These are phyloP conservation scores for Ascochyta lentis DNA, from an alignment of 2,329 filamentous ascomycete species.

Conservation along the genomic window DNA sequence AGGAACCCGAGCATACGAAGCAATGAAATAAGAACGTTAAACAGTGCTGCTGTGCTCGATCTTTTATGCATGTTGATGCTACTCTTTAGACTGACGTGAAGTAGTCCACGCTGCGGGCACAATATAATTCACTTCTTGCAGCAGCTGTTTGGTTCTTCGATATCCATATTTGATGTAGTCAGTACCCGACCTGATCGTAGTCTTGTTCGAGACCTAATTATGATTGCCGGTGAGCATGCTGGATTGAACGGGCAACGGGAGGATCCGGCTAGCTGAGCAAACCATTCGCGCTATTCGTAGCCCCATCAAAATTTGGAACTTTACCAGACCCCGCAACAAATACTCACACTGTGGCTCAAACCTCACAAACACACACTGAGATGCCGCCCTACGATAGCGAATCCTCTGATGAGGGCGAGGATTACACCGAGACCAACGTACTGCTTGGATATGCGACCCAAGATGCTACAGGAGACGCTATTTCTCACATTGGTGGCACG, in stretches of 20 bases:
- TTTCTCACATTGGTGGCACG: conserved; percentile 85
- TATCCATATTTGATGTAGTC: too few species aligned
- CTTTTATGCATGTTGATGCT: too few species aligned
- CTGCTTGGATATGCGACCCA: conserved; percentile 87
- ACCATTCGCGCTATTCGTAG: background rate
- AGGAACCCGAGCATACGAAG: conserved; percentile 9
- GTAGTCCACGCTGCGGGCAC: background rate
- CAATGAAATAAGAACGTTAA: conserved; percentile 5
- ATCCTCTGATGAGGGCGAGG: conserved; percentile 71
- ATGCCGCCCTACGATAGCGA: conserved; percentile 90
- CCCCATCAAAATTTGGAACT: conserved; percentile 11
- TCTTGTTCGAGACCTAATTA: too few species aligned
- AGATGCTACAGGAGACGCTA: conserved; percentile 78
- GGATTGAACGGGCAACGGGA: background rate
- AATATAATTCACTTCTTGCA: background rate
- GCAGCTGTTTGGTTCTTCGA: too few species aligned
- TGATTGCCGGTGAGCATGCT: background rate
- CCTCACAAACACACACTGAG: conserved; percentile 1
- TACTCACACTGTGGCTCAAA: background rate
- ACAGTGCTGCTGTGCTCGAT: background rate
- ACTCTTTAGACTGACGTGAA: too few species aligned
- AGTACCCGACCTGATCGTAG: too few species aligned
- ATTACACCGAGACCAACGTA: conserved; percentile 82
- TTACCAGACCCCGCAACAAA: conserved; percentile 7
- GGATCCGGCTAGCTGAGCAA: background rate